Conservation (phyloP, 2,329 filamentous ascomycete species). For the Alternaria triticimaculans region DNA sequence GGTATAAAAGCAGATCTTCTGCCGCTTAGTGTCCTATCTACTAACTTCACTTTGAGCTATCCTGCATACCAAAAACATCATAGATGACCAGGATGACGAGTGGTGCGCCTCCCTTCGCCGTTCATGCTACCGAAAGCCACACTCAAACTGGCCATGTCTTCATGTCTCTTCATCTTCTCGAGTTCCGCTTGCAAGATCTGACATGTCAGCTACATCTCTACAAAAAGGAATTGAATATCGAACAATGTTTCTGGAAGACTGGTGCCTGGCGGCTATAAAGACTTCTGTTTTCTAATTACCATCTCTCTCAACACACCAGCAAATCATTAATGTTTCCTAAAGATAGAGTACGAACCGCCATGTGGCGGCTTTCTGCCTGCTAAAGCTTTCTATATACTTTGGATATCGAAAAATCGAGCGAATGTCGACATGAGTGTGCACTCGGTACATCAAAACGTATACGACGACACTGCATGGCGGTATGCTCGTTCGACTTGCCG, state of each 20-base stretch:
- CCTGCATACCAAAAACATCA: background rate
- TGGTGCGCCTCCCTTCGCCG: background rate
- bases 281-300: background rate
- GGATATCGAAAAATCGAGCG: no score
- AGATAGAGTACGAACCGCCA: background rate
- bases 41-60: background rate
- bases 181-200: background rate
- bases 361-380: background rate
- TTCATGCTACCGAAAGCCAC: background rate
- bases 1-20: background rate
- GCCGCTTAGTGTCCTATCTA: background rate
- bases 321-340: background rate
- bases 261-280: accelerated
- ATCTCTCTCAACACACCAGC: accelerated
- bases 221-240: background rate
- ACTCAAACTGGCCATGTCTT: background rate
- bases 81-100: no score
- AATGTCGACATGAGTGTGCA: no score
- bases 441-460: no score
- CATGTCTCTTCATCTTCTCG: background rate
- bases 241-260: background rate
- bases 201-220: background rate
- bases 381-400: no score
- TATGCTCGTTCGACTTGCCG: background rate
- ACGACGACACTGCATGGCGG: background rate